Evolutionary conservation across 78 protist species (phyloP), one percentile per base, ranked within the genome.

Genomic region (Dictyostelium brefeldianum): DNA sequence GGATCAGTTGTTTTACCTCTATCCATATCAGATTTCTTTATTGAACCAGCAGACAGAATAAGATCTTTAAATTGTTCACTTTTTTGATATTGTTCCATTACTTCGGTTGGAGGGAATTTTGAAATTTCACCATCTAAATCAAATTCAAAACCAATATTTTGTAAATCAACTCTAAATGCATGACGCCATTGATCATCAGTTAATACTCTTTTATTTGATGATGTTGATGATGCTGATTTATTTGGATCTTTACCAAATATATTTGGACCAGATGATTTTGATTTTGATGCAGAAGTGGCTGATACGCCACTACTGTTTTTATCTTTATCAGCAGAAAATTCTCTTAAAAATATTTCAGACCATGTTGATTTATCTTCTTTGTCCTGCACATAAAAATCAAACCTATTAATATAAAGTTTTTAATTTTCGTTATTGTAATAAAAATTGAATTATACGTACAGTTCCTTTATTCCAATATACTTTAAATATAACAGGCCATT

Each of bases 71-170:
- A 87, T 77, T 75, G 65, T 3, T 47, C 54, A 48, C 77, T 57
- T 53, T 77, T 74, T 47, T 87, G 92, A 50, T 87, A 87, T 29
- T 87, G 59, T 47, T 87, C 92, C 92, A 87, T 87, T 11, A 87
- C 83, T 31, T 87, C 92, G 3, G 92, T 87, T 77, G 92, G 92
- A 31, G 92, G 92, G 92, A 87, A 87, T 31, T 56, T 74, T 29
- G 15, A 22, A 62, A 87, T 67, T n/a, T 87, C 92, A 22, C 92
- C 92, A 43, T 47, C 46, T 27, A 18, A 29, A 59, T 84, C 92
- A 48, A 87, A 87, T 77, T 87, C 92, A 47, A 87, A 87, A 48
- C 92, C 92, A 62, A 87, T 87, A 62, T 77, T 87, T 77, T 87
- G 82, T 17, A 87, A 25, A 64, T 87, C 92, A 43, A 67, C 57